A percentile compares a stretch with the other conserved stretches of the same genome.
phyloP scores from a whole-genome alignment of 2,329 filamentous ascomycete species.

The Neonectria faginata region DNA sequence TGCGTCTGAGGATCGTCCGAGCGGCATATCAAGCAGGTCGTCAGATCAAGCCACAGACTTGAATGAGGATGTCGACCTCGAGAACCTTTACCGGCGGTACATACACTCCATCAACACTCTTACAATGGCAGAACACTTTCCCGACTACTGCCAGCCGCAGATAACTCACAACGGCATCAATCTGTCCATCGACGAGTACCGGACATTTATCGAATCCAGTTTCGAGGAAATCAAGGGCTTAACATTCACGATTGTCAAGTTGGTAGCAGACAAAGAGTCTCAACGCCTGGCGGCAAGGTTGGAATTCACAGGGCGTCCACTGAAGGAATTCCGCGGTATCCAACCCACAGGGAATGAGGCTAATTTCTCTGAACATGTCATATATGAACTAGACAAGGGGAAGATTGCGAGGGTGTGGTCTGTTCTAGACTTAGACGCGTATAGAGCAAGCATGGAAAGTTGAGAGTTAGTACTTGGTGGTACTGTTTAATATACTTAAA shows the following conservation, averaged over 20 bases:
- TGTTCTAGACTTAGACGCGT: not conserved
- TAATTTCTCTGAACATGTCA: not conserved
- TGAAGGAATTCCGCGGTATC: not conserved
- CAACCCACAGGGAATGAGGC: not conserved
- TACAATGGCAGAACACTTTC: not conserved
- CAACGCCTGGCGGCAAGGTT: not conserved
- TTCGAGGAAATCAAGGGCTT: not conserved
- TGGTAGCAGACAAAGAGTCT: not conserved
- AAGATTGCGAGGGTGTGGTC: conserved; percentile 4
- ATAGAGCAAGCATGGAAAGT: not conserved
- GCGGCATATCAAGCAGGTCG: too few species aligned
- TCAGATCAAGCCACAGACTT: not conserved
- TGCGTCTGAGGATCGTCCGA: too few species aligned
- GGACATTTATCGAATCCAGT: not conserved
- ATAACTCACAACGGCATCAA: not conserved
- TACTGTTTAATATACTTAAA: too few species aligned
- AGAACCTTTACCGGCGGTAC: not conserved
- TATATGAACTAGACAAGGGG: not conserved
- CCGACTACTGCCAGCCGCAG: not conserved
- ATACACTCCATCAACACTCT: not conserved
- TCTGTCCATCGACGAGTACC: conserved; percentile 1
- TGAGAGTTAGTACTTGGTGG: not conserved
- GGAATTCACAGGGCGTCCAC: not conserved
- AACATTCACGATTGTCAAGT: not conserved
- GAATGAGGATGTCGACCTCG: not conserved